Evolutionary conservation across 2,329 filamentous ascomycete genomes (phyloP), one percentile per base, ranked within the genome.

Genomic region (Tolypocladium amazonense): DNA sequence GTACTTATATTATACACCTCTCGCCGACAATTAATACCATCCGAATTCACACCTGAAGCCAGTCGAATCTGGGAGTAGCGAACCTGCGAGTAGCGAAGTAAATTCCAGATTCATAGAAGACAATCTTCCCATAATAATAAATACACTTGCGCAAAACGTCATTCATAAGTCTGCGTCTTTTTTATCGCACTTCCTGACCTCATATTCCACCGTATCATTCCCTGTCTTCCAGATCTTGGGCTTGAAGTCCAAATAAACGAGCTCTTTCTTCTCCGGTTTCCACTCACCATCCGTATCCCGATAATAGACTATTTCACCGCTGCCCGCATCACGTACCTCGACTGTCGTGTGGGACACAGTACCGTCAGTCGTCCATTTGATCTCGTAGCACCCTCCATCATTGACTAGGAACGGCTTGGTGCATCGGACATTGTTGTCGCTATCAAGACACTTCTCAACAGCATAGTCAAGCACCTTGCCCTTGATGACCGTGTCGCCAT

Each of bases 161-260:
- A 12, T 14, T 47, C n/a, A 47, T 3, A 47, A 15, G 23, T 47
- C 45, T 8, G 54, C 58, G 20, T 50, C 60, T 25, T 60, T 56
- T 1, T 59, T 55, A 20, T 27, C 39, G 30, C 63, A 63, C 7
- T 56, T 62, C 54, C 59, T 66, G 15, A 78, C 75, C 61, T 70
- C 68, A 59, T 77, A 79, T 55, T 75, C 70, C 9, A 79, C 76
- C 1, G 76, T 78, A 62, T 75, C 68, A 53, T 78, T 78, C 3
- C 76, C 76, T 3, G 72, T 74, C 50, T 70, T 72, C 59, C 72
- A 73, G 3, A 79, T 62, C 71, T 78, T 79, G 20, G 77, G 76
- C 63, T 76, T 77, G 63, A 78, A 79, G 61, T 78, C 76, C 45
- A 79, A 60, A 38, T 77, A 77, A 4, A 78, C 75, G 25, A 77